Evolutionary conservation across 148 eudicot species (phyloP), one percentile per base, ranked within the genome.

Genomic region (Dysphania ambrosioides): DNA sequence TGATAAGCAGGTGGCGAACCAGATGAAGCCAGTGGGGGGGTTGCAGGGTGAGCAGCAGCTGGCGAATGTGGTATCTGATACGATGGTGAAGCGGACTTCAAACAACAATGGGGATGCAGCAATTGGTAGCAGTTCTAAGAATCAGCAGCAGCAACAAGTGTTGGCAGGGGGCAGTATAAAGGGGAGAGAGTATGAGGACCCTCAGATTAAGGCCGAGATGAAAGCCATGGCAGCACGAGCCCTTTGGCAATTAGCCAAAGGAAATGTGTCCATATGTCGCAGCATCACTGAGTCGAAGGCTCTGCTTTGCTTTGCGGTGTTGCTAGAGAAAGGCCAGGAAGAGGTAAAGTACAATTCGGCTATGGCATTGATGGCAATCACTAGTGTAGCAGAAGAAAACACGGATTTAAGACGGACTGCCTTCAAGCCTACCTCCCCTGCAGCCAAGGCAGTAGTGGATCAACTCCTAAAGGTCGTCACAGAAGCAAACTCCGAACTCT

Each of bases 161-260:
- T 76, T 86, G 42, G 70, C 78, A 0, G 98, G 94, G 21, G 77
- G 79, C 3, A 90, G 95, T 72, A 83, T 88, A 5, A 93, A 88
- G 74, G 89, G 85, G 3, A 76, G 89, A 51, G 97, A 91, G 60
- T 80, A 40, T 8, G 98, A 91, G 61, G 94, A 91, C 55, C 90
- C 92, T 0, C 66, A 27, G 6, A 87, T 89, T 0, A 91, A 93
- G 77, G 87, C 94, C 1, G 85, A 91, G 51, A 93, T 93, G 98
- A 93, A 93, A 71, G 88, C 91, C 3, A 88, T 91, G 98, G 83
- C 97, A 0, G 91, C 97, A 0, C 72, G 94, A 55, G 94, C 98
- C 10, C 79, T 93, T 0, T 82, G 97, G 88, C 74, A 86, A 57
- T 84, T 93, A 24, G 88, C 92, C 8, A 75, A 78, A 11, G 93